phyloP scores from a whole-genome alignment of 2,329 filamentous ascomycete species.

The Alternaria triticimaculans region DNA sequence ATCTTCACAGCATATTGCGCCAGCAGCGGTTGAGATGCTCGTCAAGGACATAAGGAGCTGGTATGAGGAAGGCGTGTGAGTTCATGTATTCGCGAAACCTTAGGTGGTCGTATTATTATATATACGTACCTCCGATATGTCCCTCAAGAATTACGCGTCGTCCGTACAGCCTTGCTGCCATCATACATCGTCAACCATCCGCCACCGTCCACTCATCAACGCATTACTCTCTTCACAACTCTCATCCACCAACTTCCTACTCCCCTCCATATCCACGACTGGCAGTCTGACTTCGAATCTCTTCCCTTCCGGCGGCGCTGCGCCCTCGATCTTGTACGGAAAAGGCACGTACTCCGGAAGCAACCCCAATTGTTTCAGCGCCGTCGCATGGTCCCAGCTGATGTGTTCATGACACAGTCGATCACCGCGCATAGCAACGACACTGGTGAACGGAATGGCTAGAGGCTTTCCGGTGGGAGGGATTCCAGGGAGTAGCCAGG shows the following conservation, averaged over 20 bases:
- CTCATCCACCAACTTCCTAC: slow-evolving; percentile 59
- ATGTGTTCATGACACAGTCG: slow-evolving; percentile 75
- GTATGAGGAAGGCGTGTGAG: no score
- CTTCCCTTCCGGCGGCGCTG: slow-evolving; percentile 47
- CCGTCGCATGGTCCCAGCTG: slow-evolving; percentile 71
- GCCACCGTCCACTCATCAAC: slow-evolving; percentile 56
- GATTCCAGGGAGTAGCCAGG: slow-evolving; percentile 47
- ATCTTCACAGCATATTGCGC: no score
- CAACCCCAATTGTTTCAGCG: slow-evolving; percentile 66
- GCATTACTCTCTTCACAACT: slow-evolving; percentile 60
- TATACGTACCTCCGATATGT: background rate
- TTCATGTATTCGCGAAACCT: background rate
- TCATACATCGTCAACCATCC: slow-evolving; percentile 37
- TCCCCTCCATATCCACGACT: slow-evolving; percentile 63
- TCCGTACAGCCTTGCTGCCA: background rate
- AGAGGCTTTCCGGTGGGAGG: slow-evolving; percentile 47
- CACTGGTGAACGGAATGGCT: slow-evolving; percentile 67
- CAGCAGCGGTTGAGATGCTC: no score
- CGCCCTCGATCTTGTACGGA: slow-evolving; percentile 50
- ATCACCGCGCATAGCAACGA: slow-evolving; percentile 73
- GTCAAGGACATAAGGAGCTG: no score
- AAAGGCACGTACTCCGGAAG: slow-evolving; percentile 70
- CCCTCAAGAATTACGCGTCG: rapidly evolving
- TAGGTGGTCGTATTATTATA: background rate
- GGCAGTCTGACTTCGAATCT: slow-evolving; percentile 67